Base-by-base conservation (phyloP, 2,329 filamentous ascomycete species). In the Beauveria sp. region DNA sequence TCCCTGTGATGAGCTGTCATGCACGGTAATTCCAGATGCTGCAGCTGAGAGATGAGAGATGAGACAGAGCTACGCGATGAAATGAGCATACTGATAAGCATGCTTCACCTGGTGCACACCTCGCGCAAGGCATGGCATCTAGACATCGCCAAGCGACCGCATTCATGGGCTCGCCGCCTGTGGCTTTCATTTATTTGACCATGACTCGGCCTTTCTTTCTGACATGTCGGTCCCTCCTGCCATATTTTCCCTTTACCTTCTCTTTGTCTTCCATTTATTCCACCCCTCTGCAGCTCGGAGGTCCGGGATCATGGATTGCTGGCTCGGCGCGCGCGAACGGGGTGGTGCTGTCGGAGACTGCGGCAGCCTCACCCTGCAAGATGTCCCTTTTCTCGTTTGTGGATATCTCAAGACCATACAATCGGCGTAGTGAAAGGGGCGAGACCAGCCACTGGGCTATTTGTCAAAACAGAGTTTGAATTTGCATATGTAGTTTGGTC, bases 1-100 rank as follows among this genome's bases (percentile, higher is more conserved):
- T 34, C 54, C 55, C 44, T 48, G 55, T 14, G 7, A 40, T 48
- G n/a, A 26, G 4, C 22, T 44, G 34, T 22, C 55, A 58, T 50
- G 26, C 46, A 50, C 43, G 26, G 26, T 46, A 41, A 52, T 52
- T 59, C 46, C 37, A 53, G 56, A 59, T 59, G 48, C 48, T 59
- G 56, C 56, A 53, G 56, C 37, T 44, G 47, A 24, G 24, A 52
- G 26, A 26, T 30, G 26, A 28, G n/a, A 24, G 28, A 28, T 28
- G 28, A 28, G 28, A 28, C 28, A 28, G 8, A 28, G 28, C 28
- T 28, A 2, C 28, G 28, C 28, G 53, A 55, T 55, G 53, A 55
- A 55, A 54, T 54, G 34, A 54, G 51, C 37, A 54, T 30, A 30
- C 20, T 26, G n/a, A 20, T 14, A n/a, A 54, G n/a, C 7, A 12